Percentiles rank a stretch among this genome's conserved stretches.
Conservation (phyloP, 2,329 filamentous ascomycete species). For the Aspergillus alliaceus region DNA sequence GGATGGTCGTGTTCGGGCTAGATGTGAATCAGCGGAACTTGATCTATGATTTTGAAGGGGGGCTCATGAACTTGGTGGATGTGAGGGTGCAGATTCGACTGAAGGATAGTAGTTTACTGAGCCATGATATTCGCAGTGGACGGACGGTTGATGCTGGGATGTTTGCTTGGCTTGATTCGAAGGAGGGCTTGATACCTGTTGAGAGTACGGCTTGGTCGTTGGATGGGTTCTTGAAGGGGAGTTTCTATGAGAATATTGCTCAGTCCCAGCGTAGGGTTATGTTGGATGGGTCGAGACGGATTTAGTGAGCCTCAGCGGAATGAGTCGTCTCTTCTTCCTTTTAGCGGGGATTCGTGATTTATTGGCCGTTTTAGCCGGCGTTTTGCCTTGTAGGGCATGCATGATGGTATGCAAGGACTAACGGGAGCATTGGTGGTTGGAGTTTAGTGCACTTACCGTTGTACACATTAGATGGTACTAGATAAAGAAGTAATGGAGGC, state of each 20-base stretch:
- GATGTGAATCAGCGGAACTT: slow-evolving; percentile 21
- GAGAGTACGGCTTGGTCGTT: slow-evolving; percentile 13
- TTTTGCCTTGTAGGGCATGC: background rate
- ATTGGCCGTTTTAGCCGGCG: background rate
- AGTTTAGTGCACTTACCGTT: background rate
- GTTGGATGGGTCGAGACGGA: background rate
- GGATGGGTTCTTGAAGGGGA: slow-evolving; percentile 15
- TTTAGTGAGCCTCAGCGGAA: background rate
- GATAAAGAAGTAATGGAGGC: background rate
- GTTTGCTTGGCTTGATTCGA: slow-evolving; percentile 23
- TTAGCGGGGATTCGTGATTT: background rate
- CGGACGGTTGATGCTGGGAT: slow-evolving; percentile 25
- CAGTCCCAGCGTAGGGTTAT: slow-evolving; percentile 7
- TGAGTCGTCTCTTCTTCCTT: background rate
- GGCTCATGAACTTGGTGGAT: slow-evolving; percentile 16
- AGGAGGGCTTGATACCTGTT: slow-evolving; percentile 10
- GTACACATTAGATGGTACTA: background rate
- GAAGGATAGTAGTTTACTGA: slow-evolving; percentile 9
- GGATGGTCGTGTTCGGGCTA: slow-evolving; percentile 29
- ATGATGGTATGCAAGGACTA: background rate
- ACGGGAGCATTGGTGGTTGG: background rate
- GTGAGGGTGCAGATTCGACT: slow-evolving; percentile 24
- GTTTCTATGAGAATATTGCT: slow-evolving; percentile 19
- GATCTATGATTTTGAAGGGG: slow-evolving; percentile 26
- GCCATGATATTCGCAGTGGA: slow-evolving; percentile 8